These are phyloP conservation scores for Sordariomycetes sp. DNA, from an alignment of 2,329 filamentous ascomycete species.

Conservation along the genomic window DNA sequence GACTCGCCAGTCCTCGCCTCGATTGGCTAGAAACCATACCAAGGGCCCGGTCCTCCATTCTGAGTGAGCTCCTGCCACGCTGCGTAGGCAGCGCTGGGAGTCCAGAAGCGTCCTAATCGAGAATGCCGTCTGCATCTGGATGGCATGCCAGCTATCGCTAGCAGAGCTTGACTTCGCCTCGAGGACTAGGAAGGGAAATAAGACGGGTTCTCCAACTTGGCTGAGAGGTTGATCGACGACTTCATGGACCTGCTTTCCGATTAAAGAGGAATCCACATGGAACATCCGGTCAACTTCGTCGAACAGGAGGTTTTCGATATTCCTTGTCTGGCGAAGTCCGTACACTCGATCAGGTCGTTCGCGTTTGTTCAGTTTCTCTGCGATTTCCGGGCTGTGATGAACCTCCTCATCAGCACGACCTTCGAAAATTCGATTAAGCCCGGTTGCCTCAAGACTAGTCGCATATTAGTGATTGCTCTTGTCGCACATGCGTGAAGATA, in stretches of 20 bases:
- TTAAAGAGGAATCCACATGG: too few relatives aligned
- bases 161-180: slow-evolving; percentile 5
- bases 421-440: neutral
- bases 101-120: slow-evolving; percentile 7
- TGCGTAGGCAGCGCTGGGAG: neutral
- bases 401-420: neutral
- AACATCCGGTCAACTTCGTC: neutral
- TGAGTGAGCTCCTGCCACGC: neutral
- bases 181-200: slow-evolving; percentile 6
- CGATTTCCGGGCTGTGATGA: neutral
- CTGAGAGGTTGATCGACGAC: neutral
- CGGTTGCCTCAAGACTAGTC: neutral
- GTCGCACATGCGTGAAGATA: too few relatives aligned
- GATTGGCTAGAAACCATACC: slow-evolving; percentile 6
- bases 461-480: too few relatives aligned
- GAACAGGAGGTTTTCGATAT: neutral
- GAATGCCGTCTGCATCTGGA: slow-evolving; percentile 9
- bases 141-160: slow-evolving; percentile 5
- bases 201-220: neutral
- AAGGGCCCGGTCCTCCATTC: neutral
- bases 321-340: neutral
- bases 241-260: too few relatives aligned
- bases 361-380: neutral
- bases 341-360: neutral
- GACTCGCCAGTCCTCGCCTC: slow-evolving; percentile 6